phyloP scores from a whole-genome alignment of 176 grass and related monocot species.

The Oryza meridionalis region DNA sequence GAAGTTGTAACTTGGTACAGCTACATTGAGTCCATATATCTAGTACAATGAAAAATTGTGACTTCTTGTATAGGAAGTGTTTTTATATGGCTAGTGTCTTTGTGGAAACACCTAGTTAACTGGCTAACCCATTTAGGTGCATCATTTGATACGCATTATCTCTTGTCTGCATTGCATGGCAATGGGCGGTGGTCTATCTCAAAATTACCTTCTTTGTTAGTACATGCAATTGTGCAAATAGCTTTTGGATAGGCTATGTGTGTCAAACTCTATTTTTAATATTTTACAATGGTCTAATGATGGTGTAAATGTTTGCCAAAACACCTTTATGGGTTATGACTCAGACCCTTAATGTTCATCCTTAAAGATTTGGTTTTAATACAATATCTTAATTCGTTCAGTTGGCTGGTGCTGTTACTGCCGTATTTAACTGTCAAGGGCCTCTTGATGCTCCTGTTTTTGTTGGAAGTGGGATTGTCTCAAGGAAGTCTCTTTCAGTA shows the following conservation, averaged over 20 bases:
- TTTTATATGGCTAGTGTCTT: neutral
- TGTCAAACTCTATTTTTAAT: slow-evolving; percentile 29
- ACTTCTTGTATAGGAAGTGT: slow-evolving; percentile 21
- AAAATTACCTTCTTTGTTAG: neutral
- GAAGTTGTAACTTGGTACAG: slow-evolving; percentile 6
- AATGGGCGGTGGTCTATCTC: slow-evolving; percentile 16
- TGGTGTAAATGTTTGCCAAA: slow-evolving; percentile 26
- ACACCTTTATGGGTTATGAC: slow-evolving; percentile 6
- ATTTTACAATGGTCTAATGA: slow-evolving; percentile 1
- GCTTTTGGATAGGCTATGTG: slow-evolving; percentile 1
- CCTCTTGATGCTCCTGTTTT: slow-evolving; percentile 95
- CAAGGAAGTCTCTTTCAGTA: slow-evolving; percentile 79
- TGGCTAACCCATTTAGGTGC: slow-evolving; percentile 19
- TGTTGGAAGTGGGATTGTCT: slow-evolving; percentile 98
- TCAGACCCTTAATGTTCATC: slow-evolving; percentile 30
- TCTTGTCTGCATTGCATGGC: slow-evolving; percentile 1
- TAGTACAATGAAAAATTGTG: slow-evolving; percentile 8
- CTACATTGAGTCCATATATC: slow-evolving; percentile 1
- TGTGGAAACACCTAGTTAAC: slow-evolving; percentile 1
- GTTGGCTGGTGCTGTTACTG: slow-evolving; percentile 93
- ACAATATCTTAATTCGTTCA: slow-evolving; percentile 47
- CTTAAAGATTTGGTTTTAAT: slow-evolving; percentile 39
- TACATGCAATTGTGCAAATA: slow-evolving; percentile 31
- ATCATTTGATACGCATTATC: slow-evolving; percentile 16
- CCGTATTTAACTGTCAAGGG: slow-evolving; percentile 98